Evolutionary conservation across 371 early-diverging fungal genomes (phyloP).

Genomic region (Rhizopus microsporus): DNA sequence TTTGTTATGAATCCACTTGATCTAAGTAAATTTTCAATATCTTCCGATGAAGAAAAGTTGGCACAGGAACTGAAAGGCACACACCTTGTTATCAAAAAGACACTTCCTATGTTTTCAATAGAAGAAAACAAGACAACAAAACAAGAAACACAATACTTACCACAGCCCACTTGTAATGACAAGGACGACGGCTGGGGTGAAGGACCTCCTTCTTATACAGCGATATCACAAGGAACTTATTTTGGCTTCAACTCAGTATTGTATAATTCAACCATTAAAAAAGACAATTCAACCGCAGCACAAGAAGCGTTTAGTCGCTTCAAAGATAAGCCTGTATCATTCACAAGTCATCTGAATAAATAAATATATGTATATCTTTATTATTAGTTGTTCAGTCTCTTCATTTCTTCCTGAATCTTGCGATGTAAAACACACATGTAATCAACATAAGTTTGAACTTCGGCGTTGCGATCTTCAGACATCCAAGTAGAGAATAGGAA

Average conservation of each 20-base stretch:
- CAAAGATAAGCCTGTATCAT: slow-evolving; percentile 19
- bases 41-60: slow-evolving; percentile 19
- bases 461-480: slow-evolving; percentile 88
- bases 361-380: slow-evolving; percentile 7
- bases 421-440: slow-evolving; percentile 90
- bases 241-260: slow-evolving; percentile 32
- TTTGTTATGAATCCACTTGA: too few species aligned
- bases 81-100: not conserved
- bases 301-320: slow-evolving; percentile 17
- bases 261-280: not conserved
- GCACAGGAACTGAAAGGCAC: slow-evolving; percentile 10
- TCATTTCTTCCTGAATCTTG: slow-evolving; percentile 82
- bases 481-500: slow-evolving; percentile 72
- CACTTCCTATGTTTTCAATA: slow-evolving; percentile 1
- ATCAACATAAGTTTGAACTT: slow-evolving; percentile 91
- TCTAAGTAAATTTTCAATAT: slow-evolving; percentile 3
- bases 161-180: not conserved
- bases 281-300: not conserved
- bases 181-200: slow-evolving; percentile 26
- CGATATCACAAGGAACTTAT: slow-evolving; percentile 21
- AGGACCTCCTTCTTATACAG: slow-evolving; percentile 23
- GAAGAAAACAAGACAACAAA: not conserved
- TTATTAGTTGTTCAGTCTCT: slow-evolving; percentile 33
- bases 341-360: slow-evolving; percentile 8
- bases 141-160: slow-evolving; percentile 12